phyloP scores from a whole-genome alignment of 202 grass and related monocot genomes.

The Panicum hallii region DNA sequence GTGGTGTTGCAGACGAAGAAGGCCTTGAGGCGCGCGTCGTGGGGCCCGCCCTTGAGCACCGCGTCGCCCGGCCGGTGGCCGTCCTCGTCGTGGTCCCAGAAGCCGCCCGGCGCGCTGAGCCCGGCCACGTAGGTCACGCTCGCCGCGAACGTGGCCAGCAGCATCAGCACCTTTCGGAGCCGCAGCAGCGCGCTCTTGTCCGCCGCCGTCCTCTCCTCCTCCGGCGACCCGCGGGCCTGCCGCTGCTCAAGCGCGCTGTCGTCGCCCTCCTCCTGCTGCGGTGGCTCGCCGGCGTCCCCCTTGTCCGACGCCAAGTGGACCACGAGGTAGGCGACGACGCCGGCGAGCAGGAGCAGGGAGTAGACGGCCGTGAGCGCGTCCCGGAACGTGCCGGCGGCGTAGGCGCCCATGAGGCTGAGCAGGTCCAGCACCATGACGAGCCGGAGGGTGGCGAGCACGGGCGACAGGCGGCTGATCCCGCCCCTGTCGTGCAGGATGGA shows the following conservation, averaged over 20 bases:
- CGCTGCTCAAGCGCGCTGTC: too few relatives aligned
- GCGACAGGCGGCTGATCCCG: background rate
- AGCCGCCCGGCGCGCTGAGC: constrained; percentile 36
- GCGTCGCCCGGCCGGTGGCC: background rate
- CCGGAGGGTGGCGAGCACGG: background rate
- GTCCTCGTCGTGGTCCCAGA: background rate
- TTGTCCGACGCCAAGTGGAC: background rate
- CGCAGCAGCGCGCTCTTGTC: background rate
- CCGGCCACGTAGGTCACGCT: constrained; percentile 26
- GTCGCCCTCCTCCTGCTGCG: too few relatives aligned
- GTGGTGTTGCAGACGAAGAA: constrained; percentile 46
- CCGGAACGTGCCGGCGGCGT: background rate
- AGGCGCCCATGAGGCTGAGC: constrained; percentile 12
- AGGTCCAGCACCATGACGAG: constrained; percentile 14
- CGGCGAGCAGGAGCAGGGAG: background rate
- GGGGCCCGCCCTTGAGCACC: background rate
- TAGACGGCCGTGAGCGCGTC: background rate
- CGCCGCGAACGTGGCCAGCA: constrained; percentile 9
- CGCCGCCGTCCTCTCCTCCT: too few relatives aligned
- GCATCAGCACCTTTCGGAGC: constrained; percentile 24
- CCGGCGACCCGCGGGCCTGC: too few relatives aligned
- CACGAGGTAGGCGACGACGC: background rate
- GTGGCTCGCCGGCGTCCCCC: too few relatives aligned
- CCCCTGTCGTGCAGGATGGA: background rate
- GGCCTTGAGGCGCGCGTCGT: constrained; percentile 3